Evolutionary conservation across 768 basidiomycete species (phyloP).

Genomic region (Tricholoma hemisulphureum): DNA sequence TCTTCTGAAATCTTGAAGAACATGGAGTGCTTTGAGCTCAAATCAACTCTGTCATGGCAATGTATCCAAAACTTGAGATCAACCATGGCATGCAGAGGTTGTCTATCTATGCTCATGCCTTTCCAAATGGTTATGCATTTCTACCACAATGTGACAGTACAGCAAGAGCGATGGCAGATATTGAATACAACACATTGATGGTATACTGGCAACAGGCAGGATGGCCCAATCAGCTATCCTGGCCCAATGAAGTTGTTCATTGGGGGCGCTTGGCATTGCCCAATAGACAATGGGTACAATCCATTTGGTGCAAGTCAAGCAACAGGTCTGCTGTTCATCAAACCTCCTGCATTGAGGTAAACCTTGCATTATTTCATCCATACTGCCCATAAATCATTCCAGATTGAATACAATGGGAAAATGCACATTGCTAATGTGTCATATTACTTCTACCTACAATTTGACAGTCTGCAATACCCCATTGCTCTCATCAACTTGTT

Average conservation of each 20-base stretch:
- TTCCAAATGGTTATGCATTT: not conserved
- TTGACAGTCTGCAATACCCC: not conserved
- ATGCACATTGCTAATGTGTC: not conserved
- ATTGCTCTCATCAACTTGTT: not conserved
- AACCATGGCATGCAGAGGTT: not conserved
- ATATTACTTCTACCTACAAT: not conserved
- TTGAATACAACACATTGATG: not conserved
- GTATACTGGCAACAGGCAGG: not conserved
- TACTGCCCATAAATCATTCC: not conserved
- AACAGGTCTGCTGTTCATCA: not conserved
- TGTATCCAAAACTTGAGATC: not conserved
- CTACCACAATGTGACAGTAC: not conserved
- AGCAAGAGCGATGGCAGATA: not conserved
- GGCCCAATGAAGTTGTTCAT: not conserved
- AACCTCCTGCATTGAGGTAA: not conserved
- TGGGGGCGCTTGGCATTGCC: constrained; percentile 24
- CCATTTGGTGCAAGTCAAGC: constrained; percentile 17
- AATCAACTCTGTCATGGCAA: not conserved
- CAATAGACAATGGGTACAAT: constrained; percentile 23
- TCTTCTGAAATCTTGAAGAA: constrained; percentile 10
- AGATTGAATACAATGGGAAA: not conserved
- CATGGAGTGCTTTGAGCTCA: constrained; percentile 2
- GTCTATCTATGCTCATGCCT: not conserved
- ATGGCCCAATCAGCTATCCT: constrained; percentile 1
- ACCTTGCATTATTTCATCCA: not conserved